Evolutionary conservation across 2,329 filamentous ascomycete genomes (phyloP).

Genomic region (Xylariaceae sp.): DNA sequence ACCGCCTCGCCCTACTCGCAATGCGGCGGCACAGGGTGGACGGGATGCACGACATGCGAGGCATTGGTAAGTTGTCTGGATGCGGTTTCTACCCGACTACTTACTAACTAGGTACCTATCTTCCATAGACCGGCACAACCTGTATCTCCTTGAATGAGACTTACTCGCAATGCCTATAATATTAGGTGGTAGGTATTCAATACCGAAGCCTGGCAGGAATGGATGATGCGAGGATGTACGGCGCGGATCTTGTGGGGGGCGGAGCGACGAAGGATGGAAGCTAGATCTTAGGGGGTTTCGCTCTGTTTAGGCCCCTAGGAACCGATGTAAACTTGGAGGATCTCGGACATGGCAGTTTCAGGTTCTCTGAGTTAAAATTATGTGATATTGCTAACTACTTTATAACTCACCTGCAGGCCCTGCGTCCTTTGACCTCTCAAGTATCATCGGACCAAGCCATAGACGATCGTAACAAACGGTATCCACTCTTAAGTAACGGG

Average conservation of each 20-base stretch:
- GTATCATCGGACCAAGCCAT: constrained; percentile 14
- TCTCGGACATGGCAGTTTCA: not conserved
- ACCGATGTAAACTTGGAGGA: not conserved
- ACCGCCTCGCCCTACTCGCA: constrained; percentile 23
- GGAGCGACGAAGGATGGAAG: not conserved
- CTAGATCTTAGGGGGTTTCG: not conserved
- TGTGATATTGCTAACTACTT: constrained; percentile 6
- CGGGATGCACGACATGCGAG: constrained; percentile 24
- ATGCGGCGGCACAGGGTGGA: constrained; percentile 25
- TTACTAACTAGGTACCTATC: constrained; percentile 11
- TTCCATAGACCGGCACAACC: constrained; percentile 17
- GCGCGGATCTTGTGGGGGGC: not conserved
- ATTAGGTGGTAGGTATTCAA: too few species aligned
- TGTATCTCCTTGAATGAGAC: constrained; percentile 26
- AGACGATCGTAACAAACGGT: not conserved
- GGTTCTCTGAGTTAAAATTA: not conserved
- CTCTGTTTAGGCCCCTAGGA: not conserved
- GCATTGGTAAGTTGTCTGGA: constrained; percentile 17
- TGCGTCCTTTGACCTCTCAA: constrained; percentile 4
- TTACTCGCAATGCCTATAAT: constrained; percentile 26
- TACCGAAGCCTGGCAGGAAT: too few species aligned
- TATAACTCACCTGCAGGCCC: constrained; percentile 1
- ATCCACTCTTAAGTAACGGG: constrained; percentile 1
- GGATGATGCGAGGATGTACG: not conserved
- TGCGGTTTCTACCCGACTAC: not conserved